phyloP scores from a whole-genome alignment of 2,329 filamentous ascomycete genomes.

The Neofusicoccum parvum region DNA sequence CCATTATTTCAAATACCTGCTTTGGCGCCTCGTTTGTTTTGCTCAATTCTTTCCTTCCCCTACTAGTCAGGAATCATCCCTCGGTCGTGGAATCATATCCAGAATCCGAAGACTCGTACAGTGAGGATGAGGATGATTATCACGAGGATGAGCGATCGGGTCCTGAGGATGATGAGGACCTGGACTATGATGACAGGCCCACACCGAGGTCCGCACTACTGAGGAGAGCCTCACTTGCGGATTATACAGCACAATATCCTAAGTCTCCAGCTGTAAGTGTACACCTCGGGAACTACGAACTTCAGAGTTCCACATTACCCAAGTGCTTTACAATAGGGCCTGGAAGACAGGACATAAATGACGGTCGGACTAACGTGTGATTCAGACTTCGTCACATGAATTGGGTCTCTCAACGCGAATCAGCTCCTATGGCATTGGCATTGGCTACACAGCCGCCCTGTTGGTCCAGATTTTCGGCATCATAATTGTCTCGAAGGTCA shows the following conservation, averaged over 20 bases:
- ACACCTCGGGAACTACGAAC: neutral
- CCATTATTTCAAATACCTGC: slow-evolving; percentile 88
- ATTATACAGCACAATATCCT: neutral
- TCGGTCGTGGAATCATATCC: slow-evolving; percentile 35
- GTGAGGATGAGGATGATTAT: slow-evolving; percentile 32
- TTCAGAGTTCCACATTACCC: neutral
- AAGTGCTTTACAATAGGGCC: too few relatives aligned
- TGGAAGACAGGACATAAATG: too few relatives aligned
- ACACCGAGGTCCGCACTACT: slow-evolving; percentile 6
- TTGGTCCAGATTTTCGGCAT: slow-evolving; percentile 83
- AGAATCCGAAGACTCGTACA: slow-evolving; percentile 27
- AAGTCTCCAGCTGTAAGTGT: slow-evolving; percentile 18
- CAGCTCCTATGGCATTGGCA: slow-evolving; percentile 88
- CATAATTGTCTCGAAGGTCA: slow-evolving; percentile 64
- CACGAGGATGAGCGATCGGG: slow-evolving; percentile 21
- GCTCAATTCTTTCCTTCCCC: slow-evolving; percentile 89
- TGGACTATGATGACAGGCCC: neutral
- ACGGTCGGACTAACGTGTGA: too few relatives aligned
- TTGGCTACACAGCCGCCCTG: slow-evolving; percentile 86
- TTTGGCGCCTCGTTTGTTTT: slow-evolving; percentile 95
- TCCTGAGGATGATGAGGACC: neutral
- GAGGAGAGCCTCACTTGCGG: slow-evolving; percentile 1
- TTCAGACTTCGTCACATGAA: slow-evolving; percentile 58
- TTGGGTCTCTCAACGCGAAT: slow-evolving; percentile 85
- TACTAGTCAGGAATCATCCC: slow-evolving; percentile 87